Evolutionary conservation across 805 yeast species (phyloP).

Genomic region (Saccharomyces kudriavzevii): DNA sequence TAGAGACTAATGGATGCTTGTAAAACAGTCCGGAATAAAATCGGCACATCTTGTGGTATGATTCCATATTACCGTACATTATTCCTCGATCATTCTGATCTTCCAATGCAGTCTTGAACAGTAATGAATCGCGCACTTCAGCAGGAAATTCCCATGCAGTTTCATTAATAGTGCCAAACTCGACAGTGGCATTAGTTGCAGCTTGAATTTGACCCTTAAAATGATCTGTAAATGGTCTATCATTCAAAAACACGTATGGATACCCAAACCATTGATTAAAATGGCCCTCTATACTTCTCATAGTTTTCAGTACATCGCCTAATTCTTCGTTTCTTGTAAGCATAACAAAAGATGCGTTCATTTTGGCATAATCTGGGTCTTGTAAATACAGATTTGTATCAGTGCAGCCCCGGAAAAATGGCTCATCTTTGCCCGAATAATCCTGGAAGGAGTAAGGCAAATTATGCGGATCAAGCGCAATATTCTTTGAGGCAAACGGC

Average conservation of each 20-base stretch:
- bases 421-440: constrained; percentile 29
- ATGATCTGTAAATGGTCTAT: constrained; percentile 61
- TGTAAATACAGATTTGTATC: constrained; percentile 34
- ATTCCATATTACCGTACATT: constrained; percentile 72
- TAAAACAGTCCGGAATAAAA: constrained; percentile 79
- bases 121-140: constrained; percentile 11
- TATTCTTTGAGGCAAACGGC: neutral
- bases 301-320: constrained; percentile 64
- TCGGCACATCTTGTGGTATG: constrained; percentile 95
- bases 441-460: constrained; percentile 11
- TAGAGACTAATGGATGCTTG: constrained; percentile 63
- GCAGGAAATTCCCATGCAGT: constrained; percentile 65
- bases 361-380: constrained; percentile 33
- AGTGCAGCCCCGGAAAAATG: constrained; percentile 51
- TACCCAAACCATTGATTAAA: constrained; percentile 91
- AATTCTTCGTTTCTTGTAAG: constrained; percentile 75
- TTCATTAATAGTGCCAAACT: constrained; percentile 59
- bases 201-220: constrained; percentile 48
- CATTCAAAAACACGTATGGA: constrained; percentile 86
- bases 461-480: neutral
- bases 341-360: constrained; percentile 78
- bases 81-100: constrained; percentile 77
- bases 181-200: constrained; percentile 55
- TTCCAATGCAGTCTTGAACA: constrained; percentile 50
- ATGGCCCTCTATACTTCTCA: constrained; percentile 71